These are phyloP conservation scores for Gautieria morchelliformis DNA, from an alignment of 768 basidiomycete genomes.

Conservation along the genomic window DNA sequence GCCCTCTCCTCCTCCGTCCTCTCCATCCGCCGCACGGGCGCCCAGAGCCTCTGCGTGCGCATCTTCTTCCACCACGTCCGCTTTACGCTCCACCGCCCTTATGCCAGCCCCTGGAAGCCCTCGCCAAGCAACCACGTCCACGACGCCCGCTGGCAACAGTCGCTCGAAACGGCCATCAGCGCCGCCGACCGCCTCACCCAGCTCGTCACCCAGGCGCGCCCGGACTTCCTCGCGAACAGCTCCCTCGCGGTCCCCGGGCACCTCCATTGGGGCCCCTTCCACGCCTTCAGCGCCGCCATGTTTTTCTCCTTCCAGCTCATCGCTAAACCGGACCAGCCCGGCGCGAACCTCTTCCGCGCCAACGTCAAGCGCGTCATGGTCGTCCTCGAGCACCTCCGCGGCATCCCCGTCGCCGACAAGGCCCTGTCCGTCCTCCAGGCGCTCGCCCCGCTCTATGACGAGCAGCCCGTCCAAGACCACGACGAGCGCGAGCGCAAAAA, in stretches of 20 bases:
- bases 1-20: slow-evolving; percentile 56
- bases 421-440: slow-evolving; percentile 61
- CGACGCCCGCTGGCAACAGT: slow-evolving; percentile 13
- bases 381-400: slow-evolving; percentile 57
- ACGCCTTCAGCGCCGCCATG: slow-evolving; percentile 80
- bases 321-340: slow-evolving; percentile 70
- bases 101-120: slow-evolving; percentile 34
- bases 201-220: slow-evolving; percentile 65
- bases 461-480: slow-evolving; percentile 19
- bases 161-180: slow-evolving; percentile 60
- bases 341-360: slow-evolving; percentile 64
- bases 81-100: slow-evolving; percentile 76
- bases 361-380: slow-evolving; percentile 62
- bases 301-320: slow-evolving; percentile 88
- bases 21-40: slow-evolving; percentile 55
- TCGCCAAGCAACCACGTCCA: background rate
- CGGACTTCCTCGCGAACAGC: slow-evolving; percentile 63
- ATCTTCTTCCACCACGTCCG: slow-evolving; percentile 75
- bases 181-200: slow-evolving; percentile 73
- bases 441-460: slow-evolving; percentile 63
- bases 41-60: slow-evolving; percentile 74
- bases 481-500: slow-evolving; percentile 51
- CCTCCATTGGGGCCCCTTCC: slow-evolving; percentile 77
- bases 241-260: slow-evolving; percentile 69
- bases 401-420: slow-evolving; percentile 63